phyloP scores from a whole-genome alignment of 495 filamentous ascomycete species.

The Tuber magnatum region DNA sequence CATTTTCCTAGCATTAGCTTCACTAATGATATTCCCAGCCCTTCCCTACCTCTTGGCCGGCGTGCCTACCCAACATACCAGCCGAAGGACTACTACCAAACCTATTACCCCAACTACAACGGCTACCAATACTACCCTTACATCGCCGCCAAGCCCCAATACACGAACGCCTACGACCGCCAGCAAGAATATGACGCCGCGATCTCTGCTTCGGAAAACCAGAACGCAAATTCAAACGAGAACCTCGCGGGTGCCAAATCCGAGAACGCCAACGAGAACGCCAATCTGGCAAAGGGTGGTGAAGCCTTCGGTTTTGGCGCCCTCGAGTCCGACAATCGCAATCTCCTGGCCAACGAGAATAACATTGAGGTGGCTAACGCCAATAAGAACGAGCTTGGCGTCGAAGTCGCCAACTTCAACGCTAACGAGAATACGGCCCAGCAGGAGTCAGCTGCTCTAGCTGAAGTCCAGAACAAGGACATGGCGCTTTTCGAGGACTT shows the following conservation, averaged over 20 bases:
- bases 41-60: background rate
- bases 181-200: slow-evolving; percentile 32
- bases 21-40: slow-evolving; percentile 10
- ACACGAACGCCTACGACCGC: slow-evolving; percentile 32
- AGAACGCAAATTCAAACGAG: slow-evolving; percentile 41
- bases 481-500: slow-evolving; percentile 39
- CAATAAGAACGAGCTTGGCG: slow-evolving; percentile 42
- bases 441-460: slow-evolving; percentile 40
- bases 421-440: slow-evolving; percentile 41
- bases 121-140: slow-evolving; percentile 38
- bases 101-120: slow-evolving; percentile 34
- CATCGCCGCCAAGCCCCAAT: slow-evolving; percentile 27
- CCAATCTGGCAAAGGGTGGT: slow-evolving; percentile 40
- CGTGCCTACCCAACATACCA: slow-evolving; percentile 10
- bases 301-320: slow-evolving; percentile 41
- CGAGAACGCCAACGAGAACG: slow-evolving; percentile 43
- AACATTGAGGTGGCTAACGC: slow-evolving; percentile 43
- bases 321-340: slow-evolving; percentile 38
- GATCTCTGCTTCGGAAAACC: slow-evolving; percentile 33
- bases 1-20: too few relatives aligned
- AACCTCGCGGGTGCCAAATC: slow-evolving; percentile 41
- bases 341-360: slow-evolving; percentile 41
- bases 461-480: slow-evolving; percentile 40
- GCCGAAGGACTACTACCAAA: slow-evolving; percentile 31
- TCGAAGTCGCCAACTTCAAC: slow-evolving; percentile 42